Evolutionary conservation across 2,329 filamentous ascomycete genomes (phyloP), one percentile per base, ranked within the genome.

Genomic region (Talaromyces amestolkiae): DNA sequence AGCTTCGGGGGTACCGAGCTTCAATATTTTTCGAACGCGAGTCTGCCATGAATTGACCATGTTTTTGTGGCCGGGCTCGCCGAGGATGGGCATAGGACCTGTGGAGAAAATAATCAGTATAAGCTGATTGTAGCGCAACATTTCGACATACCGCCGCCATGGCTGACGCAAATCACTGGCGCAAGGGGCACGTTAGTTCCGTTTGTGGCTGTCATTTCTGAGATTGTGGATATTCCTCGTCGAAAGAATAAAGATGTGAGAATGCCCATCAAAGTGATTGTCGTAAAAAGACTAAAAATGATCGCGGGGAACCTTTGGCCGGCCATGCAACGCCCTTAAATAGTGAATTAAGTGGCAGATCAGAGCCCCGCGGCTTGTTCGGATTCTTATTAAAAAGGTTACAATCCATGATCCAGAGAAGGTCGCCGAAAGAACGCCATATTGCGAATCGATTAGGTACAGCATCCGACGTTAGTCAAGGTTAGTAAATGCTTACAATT

Each of bases 21-120:
- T 61, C 39, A 65, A 13, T 35, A 65, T 39, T 41, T 65, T 63
- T 19, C 49, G 58, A 15, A 65, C 59, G 31, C 64, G 64, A 35
- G 59, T 65, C 54, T 65, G 31, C 64, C 64, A 65, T 27, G 64
- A 65, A 10, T 65, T 58, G 9, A 65, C 64, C 24, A 65, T 41
- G n/a, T 65, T 49, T 22, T n/a, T 27, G 53, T 65, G 64, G 4
- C 37, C 27, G 41, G 64, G 64, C 13, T 65, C 64, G 24, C 64
- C 64, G 22, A 65, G 60, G n/a, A 65, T 53, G 11, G 64, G 64
- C 59, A 65, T 47, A 27, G 64, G 64, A 45, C 64, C 64, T 65
- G 27, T 19, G 54, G 41, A 19, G 13, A 7, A 27, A 37, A 37
- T 33, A 11, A n/a, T 58, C 27, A 58, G 51, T 41, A 35, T 24